These are phyloP conservation scores for Ophiocordyceps australis DNA, from an alignment of 2,329 filamentous ascomycete species.

Conservation along the genomic window DNA sequence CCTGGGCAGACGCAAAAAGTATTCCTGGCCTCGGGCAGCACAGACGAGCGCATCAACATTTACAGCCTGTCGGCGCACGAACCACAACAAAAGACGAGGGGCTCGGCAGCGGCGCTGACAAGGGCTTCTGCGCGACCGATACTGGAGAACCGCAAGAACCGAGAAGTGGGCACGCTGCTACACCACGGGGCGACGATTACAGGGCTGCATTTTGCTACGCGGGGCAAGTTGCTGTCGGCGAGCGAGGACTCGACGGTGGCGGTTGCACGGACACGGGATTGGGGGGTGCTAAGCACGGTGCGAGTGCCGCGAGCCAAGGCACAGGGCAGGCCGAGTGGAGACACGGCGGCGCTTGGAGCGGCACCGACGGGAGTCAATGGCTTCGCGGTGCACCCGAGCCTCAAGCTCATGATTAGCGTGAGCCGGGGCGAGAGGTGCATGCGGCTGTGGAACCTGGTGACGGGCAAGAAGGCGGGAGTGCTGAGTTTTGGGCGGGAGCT, in stretches of 20 bases:
- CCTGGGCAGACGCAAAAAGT: constrained; percentile 59
- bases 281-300: constrained; percentile 72
- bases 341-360: constrained; percentile 68
- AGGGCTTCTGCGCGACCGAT: constrained; percentile 55
- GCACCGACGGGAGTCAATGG: constrained; percentile 82
- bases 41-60: constrained; percentile 87
- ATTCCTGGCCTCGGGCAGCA: constrained; percentile 77
- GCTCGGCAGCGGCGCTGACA: constrained; percentile 36
- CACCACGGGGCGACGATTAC: constrained; percentile 78
- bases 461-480: constrained; percentile 86
- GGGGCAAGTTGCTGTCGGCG: constrained; percentile 73
- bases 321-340: constrained; percentile 66
- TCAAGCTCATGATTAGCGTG: constrained; percentile 92
- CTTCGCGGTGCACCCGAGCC: constrained; percentile 87
- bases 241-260: constrained; percentile 86
- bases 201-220: constrained; percentile 61
- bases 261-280: constrained; percentile 74
- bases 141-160: constrained; percentile 70
- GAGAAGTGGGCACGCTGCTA: constrained; percentile 69
- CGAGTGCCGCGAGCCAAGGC: constrained; percentile 75
- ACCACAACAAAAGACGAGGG: constrained; percentile 32
- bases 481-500: constrained; percentile 65
- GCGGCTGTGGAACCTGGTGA: constrained; percentile 92
- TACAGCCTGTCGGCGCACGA: constrained; percentile 69
- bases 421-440: constrained; percentile 80